These are phyloP conservation scores for Neophaeococcomyces mojaviensis DNA, from an alignment of 2,329 filamentous ascomycete species.

Conservation along the genomic window DNA sequence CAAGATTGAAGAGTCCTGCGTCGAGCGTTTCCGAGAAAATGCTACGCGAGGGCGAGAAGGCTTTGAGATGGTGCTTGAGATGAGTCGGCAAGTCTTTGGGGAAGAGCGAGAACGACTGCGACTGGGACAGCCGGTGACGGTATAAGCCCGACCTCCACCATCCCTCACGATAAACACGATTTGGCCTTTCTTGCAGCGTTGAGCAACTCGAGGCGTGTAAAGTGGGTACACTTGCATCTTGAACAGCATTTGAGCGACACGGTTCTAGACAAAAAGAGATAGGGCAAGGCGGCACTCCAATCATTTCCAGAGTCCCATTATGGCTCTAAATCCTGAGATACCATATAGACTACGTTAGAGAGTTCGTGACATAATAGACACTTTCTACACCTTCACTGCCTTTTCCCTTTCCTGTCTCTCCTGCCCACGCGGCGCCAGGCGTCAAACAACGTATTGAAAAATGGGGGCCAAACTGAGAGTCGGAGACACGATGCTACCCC, in stretches of 20 bases:
- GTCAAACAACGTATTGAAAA: no score
- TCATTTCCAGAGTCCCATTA: neutral
- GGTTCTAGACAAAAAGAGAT: neutral
- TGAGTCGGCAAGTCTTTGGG: slow-evolving; percentile 84
- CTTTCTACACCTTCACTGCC: neutral
- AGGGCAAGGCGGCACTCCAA: neutral
- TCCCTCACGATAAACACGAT: neutral
- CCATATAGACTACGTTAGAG: slow-evolving; percentile 5
- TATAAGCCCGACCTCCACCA: slow-evolving; percentile 11
- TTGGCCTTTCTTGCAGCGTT: neutral
- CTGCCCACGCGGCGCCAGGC: no score
- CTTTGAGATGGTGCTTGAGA: slow-evolving; percentile 88
- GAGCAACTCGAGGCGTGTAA: neutral
- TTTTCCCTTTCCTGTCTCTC: no score
- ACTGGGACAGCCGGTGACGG: slow-evolving; percentile 11
- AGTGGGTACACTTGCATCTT: neutral
- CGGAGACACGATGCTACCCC: no score
- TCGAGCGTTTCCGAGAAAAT: slow-evolving; percentile 86
- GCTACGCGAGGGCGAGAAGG: slow-evolving; percentile 84
- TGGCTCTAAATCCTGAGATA: neutral
- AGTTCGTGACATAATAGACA: slow-evolving; percentile 1
- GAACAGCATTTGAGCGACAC: slow-evolving; percentile 1
- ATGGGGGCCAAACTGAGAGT: no score
- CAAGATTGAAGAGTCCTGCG: slow-evolving; percentile 85
- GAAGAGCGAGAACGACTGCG: slow-evolving; percentile 66